Base-by-base conservation (phyloP, 1,139 yeast species). In the Taphrina betulina region DNA sequence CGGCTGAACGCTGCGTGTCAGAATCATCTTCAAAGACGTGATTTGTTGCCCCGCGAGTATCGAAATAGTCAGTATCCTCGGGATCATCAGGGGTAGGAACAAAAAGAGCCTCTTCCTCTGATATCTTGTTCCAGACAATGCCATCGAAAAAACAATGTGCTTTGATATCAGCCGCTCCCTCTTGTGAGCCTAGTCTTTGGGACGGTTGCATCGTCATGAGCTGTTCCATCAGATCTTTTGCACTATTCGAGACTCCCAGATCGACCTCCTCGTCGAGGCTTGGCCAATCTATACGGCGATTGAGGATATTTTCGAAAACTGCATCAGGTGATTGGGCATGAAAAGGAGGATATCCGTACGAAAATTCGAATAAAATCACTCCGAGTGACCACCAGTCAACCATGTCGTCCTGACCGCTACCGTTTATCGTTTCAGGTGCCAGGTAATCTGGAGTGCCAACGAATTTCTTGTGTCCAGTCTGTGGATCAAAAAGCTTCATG, bases 371-470 rank as follows among this genome's bases (percentile, higher is more conserved):
- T 56, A 90, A 71, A 58, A 94, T 89, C 70, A 97, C 92, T 0
- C 99, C 99, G 43, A 90, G 79, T 1, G 97, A 87, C 98, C 98
- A 94, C 98, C 98, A 94, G 73, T 94, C 99, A 35, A 95, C 83
- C 42, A 84, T 79, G 63, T 83, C 92, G 61, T 83, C 88, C 68
- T 92, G 96, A 0, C 88, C 87, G 4, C 77, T 76, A 29, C 97
- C 97, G 46, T 79, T 75, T 61, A 94, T 88, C 0, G 96, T 90
- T 67, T 94, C 99, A 0, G 99, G 99, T 0, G 99, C 95, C 38
- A 94, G 77, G 69, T 94, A 94, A 67, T 94, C 99, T 0, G 99
- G 98, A 0, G 99, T 94, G 0, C 99, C 99, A 34, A 89, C 95
- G 66, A 92, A 90, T 62, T 78, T 80, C 56, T 78, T 76, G 31